Evolutionary conservation across 257 asterid species (phyloP).

Genomic region (Solanum sparsipilum): DNA sequence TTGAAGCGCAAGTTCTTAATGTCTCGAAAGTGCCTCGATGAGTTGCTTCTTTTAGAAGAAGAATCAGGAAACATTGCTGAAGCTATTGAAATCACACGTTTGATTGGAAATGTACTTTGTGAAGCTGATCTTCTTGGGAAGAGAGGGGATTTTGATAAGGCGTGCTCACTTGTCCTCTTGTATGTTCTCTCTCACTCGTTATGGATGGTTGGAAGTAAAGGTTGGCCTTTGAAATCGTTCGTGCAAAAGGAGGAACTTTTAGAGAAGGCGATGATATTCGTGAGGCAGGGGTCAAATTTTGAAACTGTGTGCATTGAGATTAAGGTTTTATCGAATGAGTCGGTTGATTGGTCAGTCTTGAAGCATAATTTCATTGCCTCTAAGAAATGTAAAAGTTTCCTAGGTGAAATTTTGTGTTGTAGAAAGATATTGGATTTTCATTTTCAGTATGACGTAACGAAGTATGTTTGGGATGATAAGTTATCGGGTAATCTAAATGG

Average conservation of each 20-base stretch:
- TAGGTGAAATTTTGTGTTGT: conserved; percentile 23
- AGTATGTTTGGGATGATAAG: conserved; percentile 25
- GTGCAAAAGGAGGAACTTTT: conserved; percentile 17
- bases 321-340: conserved; percentile 12
- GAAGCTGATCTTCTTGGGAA: conserved; percentile 28
- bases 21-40: conserved; percentile 28
- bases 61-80: conserved; percentile 35
- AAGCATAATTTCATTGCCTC: conserved; percentile 16
- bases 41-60: conserved; percentile 37
- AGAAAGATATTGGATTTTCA: conserved; percentile 39
- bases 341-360: conserved; percentile 14
- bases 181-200: conserved; percentile 27
- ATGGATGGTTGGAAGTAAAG: conserved; percentile 29
- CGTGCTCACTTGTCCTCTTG: conserved; percentile 22
- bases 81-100: conserved; percentile 34
- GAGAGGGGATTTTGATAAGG: conserved; percentile 9
- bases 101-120: conserved; percentile 20
- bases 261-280: conserved; percentile 18
- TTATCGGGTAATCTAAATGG: background rate
- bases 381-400: background rate
- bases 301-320: conserved; percentile 22
- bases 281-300: conserved; percentile 13
- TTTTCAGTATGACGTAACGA: conserved; percentile 3
- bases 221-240: conserved; percentile 50
- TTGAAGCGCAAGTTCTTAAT: conserved; percentile 34